Base-by-base conservation (phyloP, 2,329 filamentous ascomycete genomes). In the Penicillium hordei region DNA sequence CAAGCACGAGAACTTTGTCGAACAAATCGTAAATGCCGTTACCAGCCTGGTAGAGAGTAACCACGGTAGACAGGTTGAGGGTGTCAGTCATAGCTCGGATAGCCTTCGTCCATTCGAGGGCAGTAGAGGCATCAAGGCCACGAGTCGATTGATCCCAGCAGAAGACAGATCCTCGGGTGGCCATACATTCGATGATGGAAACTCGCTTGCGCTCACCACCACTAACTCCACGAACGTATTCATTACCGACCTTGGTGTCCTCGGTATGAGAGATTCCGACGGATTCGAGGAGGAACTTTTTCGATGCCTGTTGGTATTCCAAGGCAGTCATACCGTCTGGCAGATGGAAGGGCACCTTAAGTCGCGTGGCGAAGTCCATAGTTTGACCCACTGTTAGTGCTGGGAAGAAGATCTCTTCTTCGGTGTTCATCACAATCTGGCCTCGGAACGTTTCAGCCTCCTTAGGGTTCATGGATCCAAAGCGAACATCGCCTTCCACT, bases 141-240 rank as follows among this genome's bases (percentile, higher is more conserved):
- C 86, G 75, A 0, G 86, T 89, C 9, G 80, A 82, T 69, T 89
- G 89, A 59, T 89, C 87, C 86, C 86, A 89, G 70, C 83, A 88
- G 49, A 81, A 83, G 1, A 90, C 79, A 0, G 82, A 75, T 1
- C 79, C 85, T 8, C 81, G 77, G 0, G 83, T 83, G 0, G 84
- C 81, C 57, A 89, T 70, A 12, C 80, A 82, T 65, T 90, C 88
- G 4, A 86, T 83, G 51, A 90, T 88, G 1, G 85, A 88, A 0
- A 89, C 86, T 62, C 87, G 82, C 72, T 89, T 89, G 6, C 86
- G 75, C 70, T 90, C 87, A 31, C 88, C 87, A 29, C 87, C 87
- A 17, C 83, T 86, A 0, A 90, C 85, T 64, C 88, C 86, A 4
- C 87, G 81, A 0, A 89, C 78, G 58, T 81, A 88, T 38, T 85